phyloP scores from a whole-genome alignment of 495 filamentous ascomycete species.

The Penicillium cinerascens region DNA sequence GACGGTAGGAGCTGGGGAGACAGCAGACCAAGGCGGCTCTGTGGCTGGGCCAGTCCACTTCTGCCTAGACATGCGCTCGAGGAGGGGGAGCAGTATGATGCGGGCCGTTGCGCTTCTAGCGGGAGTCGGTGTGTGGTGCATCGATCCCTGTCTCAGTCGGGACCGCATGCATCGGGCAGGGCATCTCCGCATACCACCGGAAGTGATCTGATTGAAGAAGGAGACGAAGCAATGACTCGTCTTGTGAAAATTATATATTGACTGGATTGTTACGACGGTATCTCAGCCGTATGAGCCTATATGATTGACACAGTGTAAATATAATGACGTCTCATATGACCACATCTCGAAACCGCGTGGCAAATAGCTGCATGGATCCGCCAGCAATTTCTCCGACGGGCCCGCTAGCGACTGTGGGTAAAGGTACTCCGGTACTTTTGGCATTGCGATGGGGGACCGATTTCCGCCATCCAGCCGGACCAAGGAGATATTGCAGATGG shows the following conservation, averaged over 20 bases:
- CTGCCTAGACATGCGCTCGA: background rate
- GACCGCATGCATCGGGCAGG: conserved; percentile 23
- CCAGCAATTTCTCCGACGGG: conserved; percentile 16
- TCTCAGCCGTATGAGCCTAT: background rate
- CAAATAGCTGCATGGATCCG: conserved; percentile 6
- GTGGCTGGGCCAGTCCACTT: background rate
- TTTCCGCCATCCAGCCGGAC: background rate
- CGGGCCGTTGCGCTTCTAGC: conserved; percentile 12
- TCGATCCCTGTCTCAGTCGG: conserved; percentile 18
- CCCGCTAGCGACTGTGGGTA: background rate
- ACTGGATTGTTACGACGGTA: background rate
- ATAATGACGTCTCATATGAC: background rate
- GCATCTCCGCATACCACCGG: conserved; percentile 17
- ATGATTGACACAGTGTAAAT: background rate
- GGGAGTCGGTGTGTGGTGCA: conserved; percentile 7
- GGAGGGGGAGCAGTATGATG: conserved; percentile 1
- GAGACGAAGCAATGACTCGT: background rate
- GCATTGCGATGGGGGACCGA: background rate
- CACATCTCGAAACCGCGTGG: conserved; percentile 3
- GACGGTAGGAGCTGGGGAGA: background rate
- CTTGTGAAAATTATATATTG: background rate
- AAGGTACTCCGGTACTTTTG: background rate
- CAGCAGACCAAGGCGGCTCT: background rate
- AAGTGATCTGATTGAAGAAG: conserved; percentile 2
- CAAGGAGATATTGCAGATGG: too few species aligned